A percentile compares a stretch with the other conserved stretches of the same genome.
phyloP scores from a whole-genome alignment of 208 protist species.

The Polymyxa betae region DNA sequence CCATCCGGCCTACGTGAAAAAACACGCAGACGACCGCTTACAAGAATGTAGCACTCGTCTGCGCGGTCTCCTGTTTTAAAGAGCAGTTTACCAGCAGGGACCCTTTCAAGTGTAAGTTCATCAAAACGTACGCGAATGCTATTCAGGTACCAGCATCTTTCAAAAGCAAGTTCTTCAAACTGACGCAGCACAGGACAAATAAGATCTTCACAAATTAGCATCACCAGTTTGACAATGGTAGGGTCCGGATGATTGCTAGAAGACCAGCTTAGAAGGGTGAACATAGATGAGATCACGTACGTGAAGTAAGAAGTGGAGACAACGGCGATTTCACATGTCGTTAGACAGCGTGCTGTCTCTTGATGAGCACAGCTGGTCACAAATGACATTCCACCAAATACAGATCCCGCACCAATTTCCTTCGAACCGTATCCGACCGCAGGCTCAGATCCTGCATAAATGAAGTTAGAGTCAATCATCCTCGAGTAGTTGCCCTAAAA shows the following conservation, averaged over 20 bases:
- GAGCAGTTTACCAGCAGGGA: slow-evolving; percentile 34
- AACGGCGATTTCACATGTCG: slow-evolving; percentile 13
- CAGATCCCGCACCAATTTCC: not conserved
- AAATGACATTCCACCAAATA: slow-evolving; percentile 36
- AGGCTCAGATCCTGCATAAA: not conserved
- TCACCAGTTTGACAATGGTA: not conserved
- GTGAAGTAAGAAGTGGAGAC: not conserved
- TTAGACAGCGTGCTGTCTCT: slow-evolving; percentile 13
- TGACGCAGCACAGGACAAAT: slow-evolving; percentile 28
- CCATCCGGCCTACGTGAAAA: not conserved
- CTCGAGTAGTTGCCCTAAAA: not conserved
- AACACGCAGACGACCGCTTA: slow-evolving; percentile 9
- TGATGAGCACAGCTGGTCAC: not conserved
- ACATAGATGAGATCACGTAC: not conserved
- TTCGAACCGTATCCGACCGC: not conserved
- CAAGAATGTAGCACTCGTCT: slow-evolving; percentile 26
- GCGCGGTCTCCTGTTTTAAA: slow-evolving; percentile 35
- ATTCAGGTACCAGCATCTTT: slow-evolving; percentile 12
- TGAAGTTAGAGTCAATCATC: not conserved
- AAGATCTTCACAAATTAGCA: slow-evolving; percentile 30
- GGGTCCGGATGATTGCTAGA: not conserved
- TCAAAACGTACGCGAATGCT: slow-evolving; percentile 27
- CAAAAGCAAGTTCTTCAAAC: slow-evolving; percentile 24
- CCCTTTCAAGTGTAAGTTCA: not conserved
- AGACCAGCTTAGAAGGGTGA: not conserved